Base-by-base conservation (phyloP, 1,284 basidiomycete species). In the Ceratobasidium sp. region DNA sequence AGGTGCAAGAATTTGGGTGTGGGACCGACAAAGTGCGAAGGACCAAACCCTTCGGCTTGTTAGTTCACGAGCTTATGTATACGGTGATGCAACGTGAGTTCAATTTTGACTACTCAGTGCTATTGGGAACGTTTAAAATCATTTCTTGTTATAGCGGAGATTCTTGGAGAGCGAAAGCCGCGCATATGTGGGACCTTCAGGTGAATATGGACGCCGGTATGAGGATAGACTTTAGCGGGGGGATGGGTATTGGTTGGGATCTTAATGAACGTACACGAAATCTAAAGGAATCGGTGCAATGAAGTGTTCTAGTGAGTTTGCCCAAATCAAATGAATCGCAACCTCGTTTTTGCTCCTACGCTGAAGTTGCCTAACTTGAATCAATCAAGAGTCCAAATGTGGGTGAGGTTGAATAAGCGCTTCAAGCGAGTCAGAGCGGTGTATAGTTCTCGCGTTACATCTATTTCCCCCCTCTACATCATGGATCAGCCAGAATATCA, bases 201-300 rank as follows among this genome's bases (percentile, higher is more conserved):
- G 85, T 89, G 76, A 89, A 87, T 77, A 83, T 92, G 79, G 82
- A 85, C 13, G 83, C 83, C 14, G 85, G 86, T n/a, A 85, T 93
- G 85, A 87, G 83, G 73, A 89, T 93, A 44, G 87, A 90, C 78
- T 93, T 93, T 78, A 90, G 90, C 46, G 91, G 90, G 70, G 91
- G 92, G 80, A 84, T 23, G 9, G 38, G 54, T n/a, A 30, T 54
- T 23, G 66, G 87, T 41, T 92, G 90, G 87, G 89, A 92, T 76
- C 85, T 85, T 72, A 77, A 75, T 13, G 89, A 92, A 78, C 84
- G 91, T 52, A 80, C 80, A 61, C 84, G 89, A 72, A 92, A 92
- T 78, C 78, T 91, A 76, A 80, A 82, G 21, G 88, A 91, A 73
- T 54, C 66, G 30, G 6, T 50, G 21, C 30, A 8, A 18, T 57